These are phyloP conservation scores for Fusarium secorum DNA, from an alignment of 2,329 filamentous ascomycete species.

Conservation along the genomic window DNA sequence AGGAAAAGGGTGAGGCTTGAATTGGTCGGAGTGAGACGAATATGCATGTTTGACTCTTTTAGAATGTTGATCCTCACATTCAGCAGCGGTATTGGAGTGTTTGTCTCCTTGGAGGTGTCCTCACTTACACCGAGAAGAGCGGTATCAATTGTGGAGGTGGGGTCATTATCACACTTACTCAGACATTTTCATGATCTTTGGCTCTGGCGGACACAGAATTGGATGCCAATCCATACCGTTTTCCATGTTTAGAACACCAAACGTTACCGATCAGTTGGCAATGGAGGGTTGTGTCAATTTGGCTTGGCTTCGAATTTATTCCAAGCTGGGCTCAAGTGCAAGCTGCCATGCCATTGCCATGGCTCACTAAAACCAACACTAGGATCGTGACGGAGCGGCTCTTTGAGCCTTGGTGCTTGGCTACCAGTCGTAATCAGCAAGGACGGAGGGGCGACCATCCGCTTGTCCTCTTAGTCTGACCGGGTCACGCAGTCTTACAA, in stretches of 20 bases:
- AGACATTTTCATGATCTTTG: slow-evolving; percentile 6
- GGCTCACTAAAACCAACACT: slow-evolving; percentile 33
- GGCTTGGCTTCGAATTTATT: neutral
- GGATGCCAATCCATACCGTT: neutral
- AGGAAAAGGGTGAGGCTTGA: slow-evolving; percentile 2
- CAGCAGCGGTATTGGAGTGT: neutral
- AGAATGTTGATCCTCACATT: neutral
- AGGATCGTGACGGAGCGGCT: slow-evolving; percentile 43
- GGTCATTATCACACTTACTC: neutral
- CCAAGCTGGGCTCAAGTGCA: neutral
- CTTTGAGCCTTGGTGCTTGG: slow-evolving; percentile 36
- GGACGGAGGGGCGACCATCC: slow-evolving; percentile 29
- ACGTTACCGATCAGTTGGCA: slow-evolving; percentile 17
- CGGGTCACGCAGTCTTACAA: slow-evolving; percentile 33
- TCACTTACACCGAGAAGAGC: slow-evolving; percentile 1
- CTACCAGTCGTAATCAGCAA: slow-evolving; percentile 27
- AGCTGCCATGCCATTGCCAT: neutral
- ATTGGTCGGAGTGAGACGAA: neutral
- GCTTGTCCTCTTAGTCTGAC: slow-evolving; percentile 31
- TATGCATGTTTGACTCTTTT: slow-evolving; percentile 18
- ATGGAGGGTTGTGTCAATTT: slow-evolving; percentile 36
- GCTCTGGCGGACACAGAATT: neutral
- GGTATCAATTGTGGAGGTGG: slow-evolving; percentile 1
- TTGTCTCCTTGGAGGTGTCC: neutral
- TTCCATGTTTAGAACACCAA: slow-evolving; percentile 9